Conservation (phyloP, 1,284 basidiomycete species). For the Cutaneotrichosporon sp. region DNA sequence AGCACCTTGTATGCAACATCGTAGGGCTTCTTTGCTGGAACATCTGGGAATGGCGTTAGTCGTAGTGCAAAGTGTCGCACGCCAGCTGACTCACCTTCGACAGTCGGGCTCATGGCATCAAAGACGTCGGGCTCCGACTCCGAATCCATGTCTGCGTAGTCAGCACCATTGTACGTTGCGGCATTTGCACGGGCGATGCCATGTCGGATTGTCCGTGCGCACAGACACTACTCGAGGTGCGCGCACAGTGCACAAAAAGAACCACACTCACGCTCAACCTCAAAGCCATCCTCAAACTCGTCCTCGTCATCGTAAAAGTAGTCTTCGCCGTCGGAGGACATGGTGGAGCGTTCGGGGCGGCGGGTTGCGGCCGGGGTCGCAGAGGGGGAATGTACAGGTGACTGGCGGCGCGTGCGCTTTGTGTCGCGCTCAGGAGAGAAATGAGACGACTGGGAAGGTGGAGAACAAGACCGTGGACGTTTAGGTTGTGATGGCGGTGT, state of each 20-base stretch:
- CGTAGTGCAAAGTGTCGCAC: too few relatives aligned
- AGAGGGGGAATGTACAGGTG: neutral
- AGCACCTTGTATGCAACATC: constrained; percentile 55
- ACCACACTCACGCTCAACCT: constrained; percentile 31
- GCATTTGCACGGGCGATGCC: too few relatives aligned
- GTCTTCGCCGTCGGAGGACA: constrained; percentile 47
- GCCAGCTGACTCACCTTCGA: constrained; percentile 33
- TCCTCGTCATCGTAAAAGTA: constrained; percentile 41
- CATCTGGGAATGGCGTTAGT: constrained; percentile 20
- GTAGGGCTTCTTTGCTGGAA: constrained; percentile 44
- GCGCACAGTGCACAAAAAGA: too few relatives aligned
- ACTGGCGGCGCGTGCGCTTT: constrained; percentile 7
- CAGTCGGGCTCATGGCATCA: constrained; percentile 41
- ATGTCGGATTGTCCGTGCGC: too few relatives aligned
- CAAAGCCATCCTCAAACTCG: constrained; percentile 34
- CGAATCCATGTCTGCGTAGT: constrained; percentile 23
- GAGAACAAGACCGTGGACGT: constrained; percentile 1
- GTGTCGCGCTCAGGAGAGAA: neutral
- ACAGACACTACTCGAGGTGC: neutral
- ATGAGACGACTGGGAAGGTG: too few relatives aligned
- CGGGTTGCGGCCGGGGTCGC: neutral
- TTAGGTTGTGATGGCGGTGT: constrained; percentile 11
- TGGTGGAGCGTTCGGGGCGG: constrained; percentile 15
- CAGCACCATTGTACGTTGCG: neutral
- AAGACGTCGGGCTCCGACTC: constrained; percentile 39